Conservation (phyloP, 495 filamentous ascomycete species). For the Aspergillus wentii region DNA sequence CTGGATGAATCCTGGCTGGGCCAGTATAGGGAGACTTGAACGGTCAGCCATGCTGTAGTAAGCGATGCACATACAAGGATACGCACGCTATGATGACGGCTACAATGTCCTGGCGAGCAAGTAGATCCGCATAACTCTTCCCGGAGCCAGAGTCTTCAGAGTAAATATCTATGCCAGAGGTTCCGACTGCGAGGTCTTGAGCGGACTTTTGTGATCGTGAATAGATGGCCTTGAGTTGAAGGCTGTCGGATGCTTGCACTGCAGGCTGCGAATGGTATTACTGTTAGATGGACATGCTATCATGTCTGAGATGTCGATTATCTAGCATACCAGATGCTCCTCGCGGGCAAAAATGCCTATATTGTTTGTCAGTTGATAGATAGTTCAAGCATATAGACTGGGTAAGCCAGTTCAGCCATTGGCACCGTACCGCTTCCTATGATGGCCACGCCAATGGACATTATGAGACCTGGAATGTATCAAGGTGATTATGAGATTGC, state of each 20-base stretch:
- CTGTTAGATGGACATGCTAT: slow-evolving; percentile 1
- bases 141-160: slow-evolving; percentile 56
- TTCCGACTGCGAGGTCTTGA: slow-evolving; percentile 30
- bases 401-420: too few relatives aligned
- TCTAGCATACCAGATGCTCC: slow-evolving; percentile 34
- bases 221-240: slow-evolving; percentile 57
- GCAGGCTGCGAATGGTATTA: slow-evolving; percentile 40
- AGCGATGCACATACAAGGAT: not conserved
- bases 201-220: slow-evolving; percentile 54
- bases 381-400: too few relatives aligned
- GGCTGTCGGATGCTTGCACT: slow-evolving; percentile 35
- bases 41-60: not conserved
- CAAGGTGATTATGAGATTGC: too few relatives aligned
- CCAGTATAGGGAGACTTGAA: slow-evolving; percentile 39
- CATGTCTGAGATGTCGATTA: not conserved
- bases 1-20: slow-evolving; percentile 33
- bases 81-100: slow-evolving; percentile 64
- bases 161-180: slow-evolving; percentile 47
- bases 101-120: slow-evolving; percentile 58
- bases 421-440: slow-evolving; percentile 62
- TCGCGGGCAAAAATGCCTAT: slow-evolving; percentile 47
- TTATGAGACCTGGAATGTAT: too few relatives aligned
- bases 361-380: slow-evolving; percentile 28
- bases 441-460: slow-evolving; percentile 57
- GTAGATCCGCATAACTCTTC: slow-evolving; percentile 52